These are phyloP conservation scores for Yamagishiella unicocca DNA, from an alignment of 139 green algal genomes.

Conservation along the genomic window DNA sequence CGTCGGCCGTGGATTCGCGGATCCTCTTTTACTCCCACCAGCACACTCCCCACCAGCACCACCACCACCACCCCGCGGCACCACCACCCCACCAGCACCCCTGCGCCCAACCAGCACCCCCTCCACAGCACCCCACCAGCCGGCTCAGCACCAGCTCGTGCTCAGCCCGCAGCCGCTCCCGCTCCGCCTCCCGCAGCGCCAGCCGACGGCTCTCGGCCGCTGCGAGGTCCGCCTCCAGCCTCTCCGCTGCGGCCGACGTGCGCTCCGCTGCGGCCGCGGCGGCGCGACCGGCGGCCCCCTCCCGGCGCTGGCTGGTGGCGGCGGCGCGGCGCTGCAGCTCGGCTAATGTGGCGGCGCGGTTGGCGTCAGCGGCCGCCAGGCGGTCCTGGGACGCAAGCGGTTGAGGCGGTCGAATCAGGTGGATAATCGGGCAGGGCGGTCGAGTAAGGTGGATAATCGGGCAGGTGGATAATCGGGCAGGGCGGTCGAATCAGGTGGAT, in stretches of 20 bases:
- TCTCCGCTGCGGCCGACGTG: background rate
- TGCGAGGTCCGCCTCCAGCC: slow-evolving; percentile 22
- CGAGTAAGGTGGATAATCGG: too few relatives aligned
- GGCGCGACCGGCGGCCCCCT: background rate
- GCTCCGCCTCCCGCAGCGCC: slow-evolving; percentile 59
- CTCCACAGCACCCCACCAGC: too few relatives aligned
- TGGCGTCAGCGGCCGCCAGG: slow-evolving; percentile 27
- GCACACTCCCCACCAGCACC: too few relatives aligned
- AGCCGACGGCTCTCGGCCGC: slow-evolving; percentile 54
- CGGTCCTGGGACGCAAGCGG: slow-evolving; percentile 17
- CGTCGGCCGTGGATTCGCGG: too few relatives aligned
- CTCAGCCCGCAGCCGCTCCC: slow-evolving; percentile 56
- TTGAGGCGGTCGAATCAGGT: too few relatives aligned
- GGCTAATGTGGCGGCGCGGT: background rate
- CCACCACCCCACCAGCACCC: background rate
- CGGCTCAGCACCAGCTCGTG: slow-evolving; percentile 59
- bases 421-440: too few relatives aligned
- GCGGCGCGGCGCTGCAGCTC: slow-evolving; percentile 2
- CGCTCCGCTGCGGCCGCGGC: background rate
- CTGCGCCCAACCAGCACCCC: too few relatives aligned
- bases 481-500: too few relatives aligned
- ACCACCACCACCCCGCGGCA: too few relatives aligned
- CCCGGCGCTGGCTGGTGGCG: background rate
- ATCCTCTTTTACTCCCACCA: too few relatives aligned
- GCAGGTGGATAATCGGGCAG: too few relatives aligned